These are phyloP conservation scores for Chaetothyriales sp. DNA, from an alignment of 2,329 filamentous ascomycete genomes.

Conservation along the genomic window DNA sequence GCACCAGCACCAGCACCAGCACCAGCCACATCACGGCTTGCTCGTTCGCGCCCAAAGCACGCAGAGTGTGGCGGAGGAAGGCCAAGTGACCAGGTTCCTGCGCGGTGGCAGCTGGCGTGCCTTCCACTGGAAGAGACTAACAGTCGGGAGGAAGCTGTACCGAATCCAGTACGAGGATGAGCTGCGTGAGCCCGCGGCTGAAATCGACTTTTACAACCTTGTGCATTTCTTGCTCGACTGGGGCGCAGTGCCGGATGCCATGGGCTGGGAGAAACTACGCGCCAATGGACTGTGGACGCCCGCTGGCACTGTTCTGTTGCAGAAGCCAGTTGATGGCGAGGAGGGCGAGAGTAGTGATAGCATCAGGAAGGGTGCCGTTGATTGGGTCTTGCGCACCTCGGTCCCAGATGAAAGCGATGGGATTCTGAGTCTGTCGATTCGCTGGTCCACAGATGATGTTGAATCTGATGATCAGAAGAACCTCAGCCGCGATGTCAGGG, in stretches of 20 bases:
- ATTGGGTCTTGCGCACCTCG: conserved; percentile 37
- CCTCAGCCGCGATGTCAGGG: conserved; percentile 23
- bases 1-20: no score
- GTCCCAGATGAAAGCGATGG: conserved; percentile 47
- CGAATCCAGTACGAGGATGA: conserved; percentile 46
- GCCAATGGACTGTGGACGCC: conserved; percentile 47
- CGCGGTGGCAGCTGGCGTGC: conserved; percentile 50
- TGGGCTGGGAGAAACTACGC: conserved; percentile 43
- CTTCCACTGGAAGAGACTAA: conserved; percentile 50
- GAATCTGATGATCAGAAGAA: conserved; percentile 30
- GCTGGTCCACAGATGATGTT: conserved; percentile 33
- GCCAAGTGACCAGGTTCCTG: conserved; percentile 32
- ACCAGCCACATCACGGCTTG: conserved; percentile 19
- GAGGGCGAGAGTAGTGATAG: not conserved
- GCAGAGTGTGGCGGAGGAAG: conserved; percentile 13
- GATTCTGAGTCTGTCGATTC: conserved; percentile 40
- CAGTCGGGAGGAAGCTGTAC: conserved; percentile 47
- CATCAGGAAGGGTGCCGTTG: conserved; percentile 28
- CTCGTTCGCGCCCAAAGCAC: conserved; percentile 11
- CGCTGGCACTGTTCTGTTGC: conserved; percentile 41
- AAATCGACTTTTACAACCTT: conserved; percentile 43
- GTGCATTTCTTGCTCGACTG: conserved; percentile 48
- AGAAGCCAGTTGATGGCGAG: conserved; percentile 26
- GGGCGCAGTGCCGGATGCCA: conserved; percentile 44
- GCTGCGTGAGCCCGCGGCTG: conserved; percentile 32